These are phyloP conservation scores for Citrus maxima DNA, from an alignment of 345 rosid genomes.

Conservation along the genomic window DNA sequence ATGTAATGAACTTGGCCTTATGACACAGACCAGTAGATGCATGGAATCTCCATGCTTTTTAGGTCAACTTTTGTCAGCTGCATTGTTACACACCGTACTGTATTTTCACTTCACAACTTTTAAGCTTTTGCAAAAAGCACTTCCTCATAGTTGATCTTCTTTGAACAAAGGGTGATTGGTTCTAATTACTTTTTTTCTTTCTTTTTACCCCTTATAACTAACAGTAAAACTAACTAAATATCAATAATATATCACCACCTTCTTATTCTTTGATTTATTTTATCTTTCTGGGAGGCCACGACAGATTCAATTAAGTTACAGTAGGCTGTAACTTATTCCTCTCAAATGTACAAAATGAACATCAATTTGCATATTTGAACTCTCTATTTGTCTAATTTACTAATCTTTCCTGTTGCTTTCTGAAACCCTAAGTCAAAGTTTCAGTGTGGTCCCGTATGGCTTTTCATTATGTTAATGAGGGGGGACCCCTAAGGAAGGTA, in stretches of 20 bases:
- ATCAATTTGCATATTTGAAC: background rate
- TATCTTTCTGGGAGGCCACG: too few species aligned
- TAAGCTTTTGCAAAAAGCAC: background rate
- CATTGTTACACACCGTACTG: slow-evolving; percentile 12
- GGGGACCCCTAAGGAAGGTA: slow-evolving; percentile 16
- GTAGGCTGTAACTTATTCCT: too few species aligned
- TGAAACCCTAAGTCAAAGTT: background rate
- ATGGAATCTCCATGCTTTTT: slow-evolving; percentile 21
- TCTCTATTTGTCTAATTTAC: background rate
- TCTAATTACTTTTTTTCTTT: too few species aligned
- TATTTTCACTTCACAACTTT: slow-evolving; percentile 21
- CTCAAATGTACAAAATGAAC: background rate
- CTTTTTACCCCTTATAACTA: too few species aligned
- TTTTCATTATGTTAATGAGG: background rate
- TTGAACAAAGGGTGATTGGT: background rate
- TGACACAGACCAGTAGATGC: slow-evolving; percentile 17
- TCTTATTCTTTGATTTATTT: background rate
- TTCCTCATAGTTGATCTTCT: background rate
- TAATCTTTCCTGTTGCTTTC: background rate
- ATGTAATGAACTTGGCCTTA: background rate
- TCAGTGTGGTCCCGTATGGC: slow-evolving; percentile 14
- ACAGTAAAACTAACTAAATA: background rate
- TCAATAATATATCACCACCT: background rate
- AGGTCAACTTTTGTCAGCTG: slow-evolving; percentile 18
- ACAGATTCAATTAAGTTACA: too few species aligned